A percentile compares a stretch with the other conserved stretches of the same genome.
Evolutionary conservation across 2,329 filamentous ascomycete species (phyloP).

Genomic region (Epichloe scottii): DNA sequence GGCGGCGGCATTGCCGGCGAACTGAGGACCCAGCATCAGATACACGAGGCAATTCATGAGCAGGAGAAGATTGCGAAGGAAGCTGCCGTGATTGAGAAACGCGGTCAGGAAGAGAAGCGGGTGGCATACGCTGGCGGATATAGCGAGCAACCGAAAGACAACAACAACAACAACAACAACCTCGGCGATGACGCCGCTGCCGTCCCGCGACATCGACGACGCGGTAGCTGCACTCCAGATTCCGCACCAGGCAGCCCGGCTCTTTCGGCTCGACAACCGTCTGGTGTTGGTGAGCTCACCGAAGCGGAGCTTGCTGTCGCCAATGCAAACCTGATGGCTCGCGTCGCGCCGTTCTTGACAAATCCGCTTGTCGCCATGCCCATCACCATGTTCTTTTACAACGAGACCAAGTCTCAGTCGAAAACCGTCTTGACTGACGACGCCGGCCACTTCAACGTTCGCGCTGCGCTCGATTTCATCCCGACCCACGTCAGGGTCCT

Average conservation of each 20-base stretch:
- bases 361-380: slow-evolving; percentile 65
- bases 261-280: slow-evolving; percentile 23
- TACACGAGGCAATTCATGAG: slow-evolving; percentile 36
- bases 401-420: slow-evolving; percentile 69
- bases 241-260: slow-evolving; percentile 33
- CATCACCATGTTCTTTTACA: slow-evolving; percentile 92
- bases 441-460: slow-evolving; percentile 72
- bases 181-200: slow-evolving; percentile 13
- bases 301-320: slow-evolving; percentile 65
- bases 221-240: slow-evolving; percentile 23
- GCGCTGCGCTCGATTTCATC: slow-evolving; percentile 75
- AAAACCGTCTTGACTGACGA: slow-evolving; percentile 77
- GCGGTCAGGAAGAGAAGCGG: slow-evolving; percentile 58
- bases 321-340: slow-evolving; percentile 77
- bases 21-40: slow-evolving; percentile 14
- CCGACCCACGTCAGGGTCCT: slow-evolving; percentile 83
- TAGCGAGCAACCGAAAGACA: slow-evolving; percentile 49
- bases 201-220: slow-evolving; percentile 16
- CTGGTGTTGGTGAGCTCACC: slow-evolving; percentile 46
- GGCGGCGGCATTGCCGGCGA: slow-evolving; percentile 6
- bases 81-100: slow-evolving; percentile 63
- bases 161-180: slow-evolving; percentile 29
- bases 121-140: slow-evolving; percentile 60
- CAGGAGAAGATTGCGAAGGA: slow-evolving; percentile 59
- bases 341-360: slow-evolving; percentile 80